Evolutionary conservation across 495 filamentous ascomycete genomes (phyloP), one percentile per base, ranked within the genome.

Genomic region (Amniculicola lignicola): DNA sequence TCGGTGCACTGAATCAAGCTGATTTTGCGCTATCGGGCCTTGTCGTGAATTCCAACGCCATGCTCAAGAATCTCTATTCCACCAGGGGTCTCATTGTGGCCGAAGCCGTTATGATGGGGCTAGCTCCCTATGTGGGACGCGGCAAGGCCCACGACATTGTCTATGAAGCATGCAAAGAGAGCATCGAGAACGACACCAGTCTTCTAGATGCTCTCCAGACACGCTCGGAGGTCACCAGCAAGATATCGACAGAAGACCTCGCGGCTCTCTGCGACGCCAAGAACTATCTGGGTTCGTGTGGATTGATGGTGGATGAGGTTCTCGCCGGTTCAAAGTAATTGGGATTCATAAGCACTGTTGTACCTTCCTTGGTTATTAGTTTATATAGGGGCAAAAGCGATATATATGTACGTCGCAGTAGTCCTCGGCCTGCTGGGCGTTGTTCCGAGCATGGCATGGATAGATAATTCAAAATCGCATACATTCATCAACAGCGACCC

Each of bases 101-200:
- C 2, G 77, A 80, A 62, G 77, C 77, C 0, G 77, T 80, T 12
- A 80, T 80, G 77, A 80, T 80, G 77, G 77, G 72, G 4, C 67
- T 80, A 50, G 77, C 75, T 43, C 69, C 70, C 33, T 62, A 73
- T 54, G 61, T 77, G 18, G 77, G 77, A 24, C 60, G 77, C 33
- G 72, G 76, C 49, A 63, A 69, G 38, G 77, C 77, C 15, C 77
- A 80, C 67, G 76, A 79, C 66, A 66, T 79, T 51, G 73, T 80
- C 18, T 80, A 80, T 57, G 74, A 77, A 55, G 74, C 74, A n/a
- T 80, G 77, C 54, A 72, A 69, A 43, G 70, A 74, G 48, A 72
- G 69, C 39, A 79, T 78, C 61, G 74, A 78, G 60, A 62, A 63
- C 24, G 66, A 73, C 14, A 62, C 58, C 41, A 67, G 67, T 23